Conservation (phyloP, 257 asterid genomes). For the Solanum appendiculatum region DNA sequence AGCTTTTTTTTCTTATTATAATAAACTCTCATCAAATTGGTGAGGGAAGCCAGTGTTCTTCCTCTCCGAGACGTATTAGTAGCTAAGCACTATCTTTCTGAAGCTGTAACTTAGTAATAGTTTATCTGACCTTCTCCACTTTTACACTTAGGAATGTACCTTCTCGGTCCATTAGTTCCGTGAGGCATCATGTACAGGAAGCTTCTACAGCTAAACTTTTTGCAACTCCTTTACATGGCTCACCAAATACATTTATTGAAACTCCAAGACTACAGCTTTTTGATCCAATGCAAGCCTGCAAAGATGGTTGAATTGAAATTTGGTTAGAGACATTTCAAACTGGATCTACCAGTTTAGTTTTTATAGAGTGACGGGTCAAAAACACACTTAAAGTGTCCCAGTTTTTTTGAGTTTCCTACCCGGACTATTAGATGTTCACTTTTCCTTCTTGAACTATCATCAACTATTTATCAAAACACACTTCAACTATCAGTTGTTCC, state of each 20-base stretch:
- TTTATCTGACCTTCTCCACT: neutral
- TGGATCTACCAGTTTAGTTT: neutral
- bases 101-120: neutral
- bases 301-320: neutral
- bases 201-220: constrained; percentile 84
- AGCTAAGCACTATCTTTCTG: neutral
- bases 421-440: neutral
- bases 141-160: neutral
- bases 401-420: neutral
- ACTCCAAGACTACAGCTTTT: constrained; percentile 64
- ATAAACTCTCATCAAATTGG: neutral
- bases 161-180: neutral
- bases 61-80: neutral
- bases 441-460: neutral
- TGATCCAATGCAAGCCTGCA: constrained; percentile 76
- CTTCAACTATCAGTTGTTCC: neutral
- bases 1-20: neutral
- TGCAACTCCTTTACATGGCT: constrained; percentile 55
- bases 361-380: neutral
- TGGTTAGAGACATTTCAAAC: neutral
- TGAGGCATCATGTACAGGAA: constrained; percentile 43
- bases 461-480: neutral
- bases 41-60: neutral
- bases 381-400: neutral
- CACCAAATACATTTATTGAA: constrained; percentile 50